Evolutionary conservation across 352 stramenopile species (phyloP).

Genomic region (Globisporangium camurandrum): DNA sequence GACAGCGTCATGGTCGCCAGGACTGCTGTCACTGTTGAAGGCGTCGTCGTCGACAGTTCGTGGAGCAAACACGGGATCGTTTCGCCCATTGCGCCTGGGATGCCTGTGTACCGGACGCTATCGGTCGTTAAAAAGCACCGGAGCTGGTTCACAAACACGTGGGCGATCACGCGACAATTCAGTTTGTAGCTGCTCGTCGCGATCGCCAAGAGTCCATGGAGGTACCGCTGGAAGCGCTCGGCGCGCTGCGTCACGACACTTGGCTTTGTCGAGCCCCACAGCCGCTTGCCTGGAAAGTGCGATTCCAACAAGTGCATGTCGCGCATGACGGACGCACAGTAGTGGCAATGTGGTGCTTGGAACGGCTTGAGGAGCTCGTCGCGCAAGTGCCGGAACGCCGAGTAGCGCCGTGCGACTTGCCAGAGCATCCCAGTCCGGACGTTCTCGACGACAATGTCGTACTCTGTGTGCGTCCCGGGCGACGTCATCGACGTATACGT

Average conservation of each 20-base stretch:
- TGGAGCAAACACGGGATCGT: slow-evolving; percentile 40
- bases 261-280: slow-evolving; percentile 48
- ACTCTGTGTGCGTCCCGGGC: slow-evolving; percentile 49
- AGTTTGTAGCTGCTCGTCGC: slow-evolving; percentile 41
- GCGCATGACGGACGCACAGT: slow-evolving; percentile 41
- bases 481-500: slow-evolving; percentile 38
- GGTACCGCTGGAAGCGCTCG: slow-evolving; percentile 45
- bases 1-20: too few relatives aligned
- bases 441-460: slow-evolving; percentile 56
- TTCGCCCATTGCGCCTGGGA: slow-evolving; percentile 24
- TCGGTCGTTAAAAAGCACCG: slow-evolving; percentile 56
- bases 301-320: slow-evolving; percentile 35
- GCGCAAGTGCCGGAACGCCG: slow-evolving; percentile 51
- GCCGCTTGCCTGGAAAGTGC: slow-evolving; percentile 44
- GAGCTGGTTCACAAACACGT: slow-evolving; percentile 43
- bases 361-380: slow-evolving; percentile 48
- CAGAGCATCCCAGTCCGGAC: slow-evolving; percentile 40
- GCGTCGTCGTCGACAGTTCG: slow-evolving; percentile 22
- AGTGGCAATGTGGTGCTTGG: slow-evolving; percentile 44
- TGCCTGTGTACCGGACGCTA: slow-evolving; percentile 29
- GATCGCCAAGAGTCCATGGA: slow-evolving; percentile 45
- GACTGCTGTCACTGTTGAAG: too few relatives aligned
- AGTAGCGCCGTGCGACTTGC: slow-evolving; percentile 64
- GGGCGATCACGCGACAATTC: slow-evolving; percentile 43
- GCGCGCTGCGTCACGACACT: slow-evolving; percentile 35